Conservation (phyloP, 192 early-diverging fungal genomes). For the Coemansia sp. region DNA sequence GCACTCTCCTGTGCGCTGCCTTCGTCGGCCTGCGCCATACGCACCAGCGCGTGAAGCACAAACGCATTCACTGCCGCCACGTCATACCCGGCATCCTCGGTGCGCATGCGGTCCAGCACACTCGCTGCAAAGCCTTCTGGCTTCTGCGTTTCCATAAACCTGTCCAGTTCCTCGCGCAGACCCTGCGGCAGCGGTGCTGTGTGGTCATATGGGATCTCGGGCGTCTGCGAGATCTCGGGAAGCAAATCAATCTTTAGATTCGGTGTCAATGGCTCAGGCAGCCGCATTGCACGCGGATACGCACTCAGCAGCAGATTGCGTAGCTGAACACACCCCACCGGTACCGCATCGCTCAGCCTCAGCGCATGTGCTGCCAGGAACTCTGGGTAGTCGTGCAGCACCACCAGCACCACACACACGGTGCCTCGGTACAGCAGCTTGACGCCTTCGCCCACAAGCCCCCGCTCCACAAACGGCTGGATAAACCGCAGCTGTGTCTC, state of each 20-base stretch:
- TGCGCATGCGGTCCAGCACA: conserved; percentile 3
- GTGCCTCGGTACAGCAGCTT: conserved; percentile 87
- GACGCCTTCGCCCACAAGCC: conserved; percentile 69
- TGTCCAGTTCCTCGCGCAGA: conserved; percentile 73
- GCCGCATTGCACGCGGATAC: conserved; percentile 89
- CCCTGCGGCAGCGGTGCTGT: conserved; percentile 58
- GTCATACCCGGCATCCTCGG: conserved; percentile 60
- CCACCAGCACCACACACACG: conserved; percentile 83
- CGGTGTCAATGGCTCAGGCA: conserved; percentile 96
- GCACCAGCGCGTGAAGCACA: conserved; percentile 84
- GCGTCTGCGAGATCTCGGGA: conserved; percentile 83
- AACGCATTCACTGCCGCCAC: conserved; percentile 79
- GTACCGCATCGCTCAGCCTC: conserved; percentile 89
- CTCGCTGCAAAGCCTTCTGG: conserved; percentile 33
- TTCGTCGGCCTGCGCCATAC: conserved; percentile 60
- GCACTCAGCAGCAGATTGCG: conserved; percentile 96
- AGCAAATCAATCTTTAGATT: conserved; percentile 90
- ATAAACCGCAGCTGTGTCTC: conserved; percentile 84
- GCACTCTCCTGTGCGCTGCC: conserved; percentile 27
- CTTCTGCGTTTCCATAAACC: conserved; percentile 60
- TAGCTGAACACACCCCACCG: conserved; percentile 86
- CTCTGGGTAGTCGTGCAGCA: conserved; percentile 97
- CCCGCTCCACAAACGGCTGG: conserved; percentile 73
- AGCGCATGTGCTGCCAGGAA: conserved; percentile 92
- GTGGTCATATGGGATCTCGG: conserved; percentile 86